Evolutionary conservation across 257 asterid species (phyloP).

Genomic region (Scutellaria barbata): DNA sequence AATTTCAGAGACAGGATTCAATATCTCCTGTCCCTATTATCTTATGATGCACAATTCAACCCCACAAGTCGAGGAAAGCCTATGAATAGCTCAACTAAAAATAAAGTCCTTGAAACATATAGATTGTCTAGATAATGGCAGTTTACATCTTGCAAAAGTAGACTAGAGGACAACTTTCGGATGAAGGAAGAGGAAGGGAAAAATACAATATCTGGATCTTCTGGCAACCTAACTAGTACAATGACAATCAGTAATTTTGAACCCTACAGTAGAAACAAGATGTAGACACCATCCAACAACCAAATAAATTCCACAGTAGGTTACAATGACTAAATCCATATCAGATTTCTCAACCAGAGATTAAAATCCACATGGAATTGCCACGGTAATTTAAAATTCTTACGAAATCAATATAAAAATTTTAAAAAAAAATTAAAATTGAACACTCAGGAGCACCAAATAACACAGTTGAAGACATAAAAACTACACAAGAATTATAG

Average conservation of each 20-base stretch:
- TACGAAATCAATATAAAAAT: neutral
- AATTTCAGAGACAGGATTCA: slow-evolving; percentile 16
- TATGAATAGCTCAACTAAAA: neutral
- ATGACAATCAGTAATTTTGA: slow-evolving; percentile 4
- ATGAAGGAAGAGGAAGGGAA: neutral
- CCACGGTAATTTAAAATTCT: neutral
- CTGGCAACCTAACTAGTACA: slow-evolving; percentile 21
- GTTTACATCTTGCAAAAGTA: neutral
- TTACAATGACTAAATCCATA: slow-evolving; percentile 6
- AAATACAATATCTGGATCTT: slow-evolving; percentile 14
- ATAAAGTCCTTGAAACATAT: neutral
- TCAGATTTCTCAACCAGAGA: neutral
- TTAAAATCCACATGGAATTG: neutral
- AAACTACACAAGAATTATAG: slow-evolving; percentile 1
- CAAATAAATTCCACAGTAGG: slow-evolving; percentile 10
- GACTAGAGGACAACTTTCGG: slow-evolving; percentile 1
- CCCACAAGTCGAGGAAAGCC: slow-evolving; percentile 1
- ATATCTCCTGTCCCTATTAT: neutral
- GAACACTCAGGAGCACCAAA: slow-evolving; percentile 23
- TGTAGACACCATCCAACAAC: neutral
- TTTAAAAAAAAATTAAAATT: neutral
- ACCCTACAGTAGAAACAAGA: slow-evolving; percentile 11
- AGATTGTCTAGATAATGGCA: neutral
- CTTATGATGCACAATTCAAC: neutral
- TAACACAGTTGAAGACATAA: slow-evolving; percentile 24